phyloP scores from a whole-genome alignment of 257 asterid genomes.

The Misopates orontium region DNA sequence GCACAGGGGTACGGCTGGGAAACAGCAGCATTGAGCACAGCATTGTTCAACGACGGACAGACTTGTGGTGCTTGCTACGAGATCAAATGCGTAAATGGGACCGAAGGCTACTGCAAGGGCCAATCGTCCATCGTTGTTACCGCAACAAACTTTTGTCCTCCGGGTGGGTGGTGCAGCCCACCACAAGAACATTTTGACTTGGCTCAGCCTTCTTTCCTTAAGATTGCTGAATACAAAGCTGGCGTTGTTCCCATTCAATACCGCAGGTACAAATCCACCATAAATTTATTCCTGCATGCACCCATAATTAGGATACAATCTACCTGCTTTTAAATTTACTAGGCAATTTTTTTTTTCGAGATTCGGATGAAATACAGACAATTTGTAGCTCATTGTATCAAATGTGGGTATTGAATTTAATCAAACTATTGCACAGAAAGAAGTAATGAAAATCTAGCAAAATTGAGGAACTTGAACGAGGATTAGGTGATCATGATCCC shows the following conservation, averaged over 20 bases:
- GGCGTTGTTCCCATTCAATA: conserved; percentile 44
- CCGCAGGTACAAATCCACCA: conserved; percentile 33
- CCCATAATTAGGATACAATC: no score
- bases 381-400: no score
- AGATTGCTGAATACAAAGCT: conserved; percentile 42
- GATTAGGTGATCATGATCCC: no score
- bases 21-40: conserved; percentile 43
- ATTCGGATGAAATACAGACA: no score
- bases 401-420: no score
- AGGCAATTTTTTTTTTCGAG: no score
- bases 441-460: no score
- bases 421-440: no score
- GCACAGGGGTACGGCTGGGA: conserved; percentile 31
- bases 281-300: not conserved
- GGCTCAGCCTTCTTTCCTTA: conserved; percentile 42
- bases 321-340: no score
- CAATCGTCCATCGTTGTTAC: conserved; percentile 30
- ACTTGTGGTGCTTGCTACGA: conserved; percentile 50
- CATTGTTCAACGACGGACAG: conserved; percentile 36
- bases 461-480: no score
- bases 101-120: conserved; percentile 36
- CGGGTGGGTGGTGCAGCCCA: conserved; percentile 43
- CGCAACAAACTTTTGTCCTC: conserved; percentile 46
- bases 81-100: conserved; percentile 38
- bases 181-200: conserved; percentile 48